These are phyloP conservation scores for Suhomyces guaymorum DNA, from an alignment of 1,139 yeast genomes.

Conservation along the genomic window DNA sequence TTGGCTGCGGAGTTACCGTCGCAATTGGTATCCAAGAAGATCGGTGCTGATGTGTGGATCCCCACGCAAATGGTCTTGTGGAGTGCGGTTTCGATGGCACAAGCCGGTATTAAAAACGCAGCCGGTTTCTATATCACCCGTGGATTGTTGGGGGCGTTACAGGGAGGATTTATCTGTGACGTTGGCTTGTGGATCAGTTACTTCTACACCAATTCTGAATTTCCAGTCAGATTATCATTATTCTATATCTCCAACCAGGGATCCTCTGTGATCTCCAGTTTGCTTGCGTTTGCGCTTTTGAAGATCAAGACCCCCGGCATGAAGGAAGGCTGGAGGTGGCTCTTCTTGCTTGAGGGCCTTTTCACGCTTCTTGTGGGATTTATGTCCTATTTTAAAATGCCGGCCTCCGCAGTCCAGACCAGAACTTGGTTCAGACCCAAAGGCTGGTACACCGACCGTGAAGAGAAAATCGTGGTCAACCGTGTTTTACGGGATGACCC, in stretches of 20 bases:
- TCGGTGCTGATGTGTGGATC: constrained; percentile 38
- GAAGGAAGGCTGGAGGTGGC: constrained; percentile 62
- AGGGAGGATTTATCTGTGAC: constrained; percentile 62
- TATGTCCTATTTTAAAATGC: constrained; percentile 55
- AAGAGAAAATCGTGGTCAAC: constrained; percentile 63
- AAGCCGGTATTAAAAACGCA: constrained; percentile 22
- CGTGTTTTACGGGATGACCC: constrained; percentile 69
- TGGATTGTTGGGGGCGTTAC: constrained; percentile 48
- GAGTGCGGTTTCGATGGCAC: constrained; percentile 28
- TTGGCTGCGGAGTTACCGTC: constrained; percentile 36
- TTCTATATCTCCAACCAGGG: constrained; percentile 50
- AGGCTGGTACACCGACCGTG: constrained; percentile 67
- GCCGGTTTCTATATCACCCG: constrained; percentile 43
- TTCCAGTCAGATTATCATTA: constrained; percentile 50
- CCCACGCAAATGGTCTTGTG: constrained; percentile 32
- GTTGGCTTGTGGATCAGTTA: constrained; percentile 56
- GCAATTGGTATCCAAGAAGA: constrained; percentile 32
- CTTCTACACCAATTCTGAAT: constrained; percentile 53
- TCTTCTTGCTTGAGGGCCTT: constrained; percentile 64
- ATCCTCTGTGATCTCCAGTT: constrained; percentile 38
- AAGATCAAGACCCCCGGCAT: constrained; percentile 41
- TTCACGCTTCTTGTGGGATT: constrained; percentile 58
- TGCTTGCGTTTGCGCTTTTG: constrained; percentile 49
- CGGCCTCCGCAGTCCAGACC: constrained; percentile 60
- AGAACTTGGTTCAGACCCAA: constrained; percentile 49